phyloP scores from a whole-genome alignment of 2,329 filamentous ascomycete species.

The Teratosphaeria zuluensis region DNA sequence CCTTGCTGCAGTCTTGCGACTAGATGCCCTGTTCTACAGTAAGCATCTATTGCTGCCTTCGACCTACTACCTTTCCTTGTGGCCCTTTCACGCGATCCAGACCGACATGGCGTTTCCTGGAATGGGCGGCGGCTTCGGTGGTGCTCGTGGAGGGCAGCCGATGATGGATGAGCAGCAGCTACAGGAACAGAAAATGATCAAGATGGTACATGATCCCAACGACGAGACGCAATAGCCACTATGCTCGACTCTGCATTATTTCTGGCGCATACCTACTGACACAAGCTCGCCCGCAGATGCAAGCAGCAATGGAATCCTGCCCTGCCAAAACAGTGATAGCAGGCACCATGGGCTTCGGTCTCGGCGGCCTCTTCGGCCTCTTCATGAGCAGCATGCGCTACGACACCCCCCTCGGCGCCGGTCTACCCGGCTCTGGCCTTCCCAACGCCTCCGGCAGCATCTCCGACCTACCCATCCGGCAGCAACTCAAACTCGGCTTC shows the following conservation, averaged over 20 bases:
- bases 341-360: constrained; percentile 85
- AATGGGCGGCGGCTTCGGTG: constrained; percentile 9
- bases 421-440: constrained; percentile 17
- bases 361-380: constrained; percentile 87
- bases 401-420: constrained; percentile 70
- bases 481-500: constrained; percentile 79
- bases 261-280: neutral
- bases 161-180: constrained; percentile 22
- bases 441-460: constrained; percentile 41
- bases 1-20: neutral
- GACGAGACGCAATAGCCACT: neutral
- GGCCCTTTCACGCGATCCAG: neutral
- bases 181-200: constrained; percentile 41
- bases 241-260: neutral
- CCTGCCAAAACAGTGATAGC: constrained; percentile 80
- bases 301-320: constrained; percentile 83
- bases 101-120: constrained; percentile 33
- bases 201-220: constrained; percentile 24
- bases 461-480: constrained; percentile 61
- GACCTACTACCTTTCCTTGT: neutral
- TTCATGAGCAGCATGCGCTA: constrained; percentile 99
- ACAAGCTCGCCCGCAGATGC: constrained; percentile 47
- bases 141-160: constrained; percentile 1
- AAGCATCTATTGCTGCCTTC: neutral
- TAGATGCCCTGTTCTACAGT: neutral